phyloP scores from a whole-genome alignment of 345 rosid species.

The Gossypium raimondii region DNA sequence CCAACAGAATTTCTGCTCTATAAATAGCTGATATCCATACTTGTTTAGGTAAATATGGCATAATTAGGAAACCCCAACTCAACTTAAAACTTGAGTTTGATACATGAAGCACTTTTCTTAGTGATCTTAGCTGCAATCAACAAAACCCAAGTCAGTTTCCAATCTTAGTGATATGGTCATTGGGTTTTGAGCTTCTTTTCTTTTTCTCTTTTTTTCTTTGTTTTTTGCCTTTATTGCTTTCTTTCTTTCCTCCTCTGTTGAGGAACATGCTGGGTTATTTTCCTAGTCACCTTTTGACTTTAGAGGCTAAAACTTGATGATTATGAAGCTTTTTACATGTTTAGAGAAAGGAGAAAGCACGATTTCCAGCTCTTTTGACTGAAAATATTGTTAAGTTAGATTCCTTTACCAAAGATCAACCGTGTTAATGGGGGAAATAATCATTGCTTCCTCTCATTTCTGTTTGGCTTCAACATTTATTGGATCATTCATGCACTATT shows the following conservation, averaged over 20 bases:
- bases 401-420: slow-evolving; percentile 9
- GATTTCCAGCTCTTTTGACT: slow-evolving; percentile 20
- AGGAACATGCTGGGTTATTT: slow-evolving; percentile 36
- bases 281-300: slow-evolving; percentile 43
- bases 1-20: neutral
- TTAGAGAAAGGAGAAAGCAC: neutral
- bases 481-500: neutral
- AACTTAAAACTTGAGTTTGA: slow-evolving; percentile 48
- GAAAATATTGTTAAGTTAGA: slow-evolving; percentile 15
- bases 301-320: slow-evolving; percentile 30
- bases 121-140: slow-evolving; percentile 43
- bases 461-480: neutral
- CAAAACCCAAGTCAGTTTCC: slow-evolving; percentile 32
- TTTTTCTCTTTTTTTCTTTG: neutral
- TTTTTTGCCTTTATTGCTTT: neutral
- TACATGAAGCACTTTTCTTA: slow-evolving; percentile 52
- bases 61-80: slow-evolving; percentile 41
- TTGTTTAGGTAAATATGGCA: slow-evolving; percentile 31
- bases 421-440: slow-evolving; percentile 1
- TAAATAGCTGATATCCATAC: too few relatives aligned
- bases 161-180: slow-evolving; percentile 13
- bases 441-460: slow-evolving; percentile 8
- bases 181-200: slow-evolving; percentile 34
- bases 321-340: slow-evolving; percentile 31
- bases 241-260: slow-evolving; percentile 15